Evolutionary conservation across 371 early-diverging fungal species (phyloP), one percentile per base, ranked within the genome.

Genomic region (Dinochytrium kinnereticum): DNA sequence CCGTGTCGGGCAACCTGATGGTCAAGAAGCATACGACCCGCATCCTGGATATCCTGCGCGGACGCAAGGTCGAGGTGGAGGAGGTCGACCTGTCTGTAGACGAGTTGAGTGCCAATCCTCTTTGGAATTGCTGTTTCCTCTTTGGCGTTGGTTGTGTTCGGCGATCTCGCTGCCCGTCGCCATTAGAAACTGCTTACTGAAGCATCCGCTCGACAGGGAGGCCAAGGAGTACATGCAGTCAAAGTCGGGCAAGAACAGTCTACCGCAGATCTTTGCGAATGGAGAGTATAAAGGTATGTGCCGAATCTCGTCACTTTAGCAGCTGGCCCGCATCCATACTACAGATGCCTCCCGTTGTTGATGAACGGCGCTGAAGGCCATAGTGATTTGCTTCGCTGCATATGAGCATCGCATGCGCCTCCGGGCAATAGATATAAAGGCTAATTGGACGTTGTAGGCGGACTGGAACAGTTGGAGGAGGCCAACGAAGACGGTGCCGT

Each of bases 201-300:
- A n/a, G n/a, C n/a, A n/a, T n/a, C n/a, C 19, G 44, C 13, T 44
- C 44, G 19, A 44, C 19, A 83, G 83, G 55, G 78, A 85, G n/a
- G 90, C 88, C 1, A 90, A 89, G 77, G 80, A 80, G 51, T 90
- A 83, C 73, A 86, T 92, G 87, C 83, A 86, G 73, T 69, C 84
- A 33, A 89, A 89, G 80, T 84, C 88, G 30, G 86, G 81, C 30
- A 87, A 82, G 76, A 84, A 80, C 17, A 80, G 72, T 3, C 64
- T 91, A 30, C 92, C 92, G 21, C 90, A 90, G 77, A 80, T 92
- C 7, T 90, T 89, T 79, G 89, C 90, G 28, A 87, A 91, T 68
- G 91, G 89, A 64, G 89, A 90, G 70, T 87, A 84, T 77, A 86
- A 85, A 75, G 90, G 89, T 72, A 51, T 13, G 68, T 37, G 0